These are phyloP conservation scores for Aspergillus uvarum DNA, from an alignment of 2,329 filamentous ascomycete genomes.

Conservation along the genomic window DNA sequence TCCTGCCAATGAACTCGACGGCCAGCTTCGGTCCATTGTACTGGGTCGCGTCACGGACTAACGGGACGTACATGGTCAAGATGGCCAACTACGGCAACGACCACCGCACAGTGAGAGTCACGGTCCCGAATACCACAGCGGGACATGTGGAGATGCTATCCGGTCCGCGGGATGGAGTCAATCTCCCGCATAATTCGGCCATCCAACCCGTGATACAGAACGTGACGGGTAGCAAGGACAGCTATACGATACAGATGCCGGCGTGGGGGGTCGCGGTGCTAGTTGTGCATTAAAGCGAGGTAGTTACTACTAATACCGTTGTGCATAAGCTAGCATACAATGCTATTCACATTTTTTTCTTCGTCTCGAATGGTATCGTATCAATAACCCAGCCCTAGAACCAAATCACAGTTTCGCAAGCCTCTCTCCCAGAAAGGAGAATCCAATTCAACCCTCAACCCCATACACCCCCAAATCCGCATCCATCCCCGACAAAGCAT, in stretches of 20 bases:
- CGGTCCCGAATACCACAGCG: conserved; percentile 22
- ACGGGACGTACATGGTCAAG: conserved; percentile 28
- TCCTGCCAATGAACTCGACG: conserved; percentile 30
- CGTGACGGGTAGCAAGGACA: conserved; percentile 14
- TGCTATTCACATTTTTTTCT: background rate
- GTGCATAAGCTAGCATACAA: too few relatives aligned
- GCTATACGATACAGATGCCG: conserved; percentile 24
- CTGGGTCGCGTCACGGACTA: conserved; percentile 33
- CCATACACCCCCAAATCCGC: conserved; percentile 2
- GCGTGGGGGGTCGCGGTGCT: conserved; percentile 29
- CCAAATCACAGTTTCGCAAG: background rate
- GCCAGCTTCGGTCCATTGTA: conserved; percentile 33
- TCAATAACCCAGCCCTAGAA: too few relatives aligned
- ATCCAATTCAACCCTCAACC: conserved; percentile 10
- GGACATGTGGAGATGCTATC: conserved; percentile 28
- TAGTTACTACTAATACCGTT: too few relatives aligned
- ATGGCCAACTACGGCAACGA: conserved; percentile 32
- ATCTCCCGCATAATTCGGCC: conserved; percentile 20
- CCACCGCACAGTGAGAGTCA: conserved; percentile 26
- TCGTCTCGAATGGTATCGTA: too few relatives aligned
- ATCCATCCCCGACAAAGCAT: background rate
- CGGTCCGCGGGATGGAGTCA: conserved; percentile 20
- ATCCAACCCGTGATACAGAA: conserved; percentile 16
- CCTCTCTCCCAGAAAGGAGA: too few relatives aligned
- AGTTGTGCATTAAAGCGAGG: conserved; percentile 16